A percentile compares a stretch with the other conserved stretches of the same genome.
These are phyloP conservation scores for Neckera pumila DNA, from an alignment of 225 moss, liverwort and hornwort genomes.

Conservation along the genomic window DNA sequence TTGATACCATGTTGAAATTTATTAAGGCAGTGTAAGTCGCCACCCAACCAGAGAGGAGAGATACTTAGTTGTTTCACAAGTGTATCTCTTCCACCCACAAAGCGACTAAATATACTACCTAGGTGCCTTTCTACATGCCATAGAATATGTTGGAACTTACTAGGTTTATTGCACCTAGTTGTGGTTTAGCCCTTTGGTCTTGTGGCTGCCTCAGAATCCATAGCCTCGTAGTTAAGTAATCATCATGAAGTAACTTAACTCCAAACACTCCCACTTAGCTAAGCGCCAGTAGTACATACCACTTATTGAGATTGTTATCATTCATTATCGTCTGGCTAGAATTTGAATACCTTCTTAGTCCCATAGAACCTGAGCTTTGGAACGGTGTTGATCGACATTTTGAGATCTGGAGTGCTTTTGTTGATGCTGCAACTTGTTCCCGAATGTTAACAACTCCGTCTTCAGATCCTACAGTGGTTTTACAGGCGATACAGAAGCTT, in stretches of 20 bases:
- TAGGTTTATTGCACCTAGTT: not conserved
- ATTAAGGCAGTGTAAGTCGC: not conserved
- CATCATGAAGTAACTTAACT: not conserved
- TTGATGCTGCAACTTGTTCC: not conserved
- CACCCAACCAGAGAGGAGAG: not conserved
- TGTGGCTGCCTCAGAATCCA: not conserved
- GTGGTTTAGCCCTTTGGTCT: not conserved
- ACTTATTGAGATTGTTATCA: not conserved
- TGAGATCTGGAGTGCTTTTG: not conserved
- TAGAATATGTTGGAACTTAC: not conserved
- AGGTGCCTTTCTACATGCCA: not conserved
- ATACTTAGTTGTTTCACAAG: not conserved
- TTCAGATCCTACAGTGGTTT: constrained; percentile 68
- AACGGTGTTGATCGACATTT: not conserved
- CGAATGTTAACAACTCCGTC: not conserved
- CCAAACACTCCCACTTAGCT: not conserved
- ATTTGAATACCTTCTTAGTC: not conserved
- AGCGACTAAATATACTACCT: not conserved
- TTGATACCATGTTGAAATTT: not conserved
- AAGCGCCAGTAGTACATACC: not conserved
- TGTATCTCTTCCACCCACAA: not conserved
- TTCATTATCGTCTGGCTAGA: not conserved
- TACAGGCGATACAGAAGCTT: constrained; percentile 68
- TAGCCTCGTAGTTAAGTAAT: not conserved
- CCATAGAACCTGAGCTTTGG: not conserved